Conservation (phyloP, 2,329 filamentous ascomycete genomes). For the Pestalotiopsis sp. region DNA sequence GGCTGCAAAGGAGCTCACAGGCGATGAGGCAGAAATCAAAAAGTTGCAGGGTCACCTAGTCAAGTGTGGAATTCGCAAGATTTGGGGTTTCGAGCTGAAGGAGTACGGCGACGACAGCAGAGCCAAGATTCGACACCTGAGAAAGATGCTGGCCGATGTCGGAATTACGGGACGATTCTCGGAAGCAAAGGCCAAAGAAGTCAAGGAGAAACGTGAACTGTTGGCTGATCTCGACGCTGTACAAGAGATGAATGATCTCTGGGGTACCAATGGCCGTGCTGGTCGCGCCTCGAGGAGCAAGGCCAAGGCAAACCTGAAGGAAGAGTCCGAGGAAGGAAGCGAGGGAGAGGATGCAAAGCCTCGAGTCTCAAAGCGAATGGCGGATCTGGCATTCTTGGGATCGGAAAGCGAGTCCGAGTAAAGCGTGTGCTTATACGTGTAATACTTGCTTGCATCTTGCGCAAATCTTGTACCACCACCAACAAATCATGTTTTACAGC, state of each 20-base stretch:
- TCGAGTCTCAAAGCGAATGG: conserved; percentile 49
- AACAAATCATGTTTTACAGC: not conserved
- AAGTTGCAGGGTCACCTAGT: conserved; percentile 82
- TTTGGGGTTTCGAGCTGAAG: conserved; percentile 87
- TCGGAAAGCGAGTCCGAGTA: conserved; percentile 69
- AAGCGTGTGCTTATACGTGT: not conserved
- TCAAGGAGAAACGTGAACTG: conserved; percentile 86
- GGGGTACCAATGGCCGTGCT: conserved; percentile 61
- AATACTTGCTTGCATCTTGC: not conserved
- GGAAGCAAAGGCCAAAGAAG: conserved; percentile 79
- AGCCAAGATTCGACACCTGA: conserved; percentile 83
- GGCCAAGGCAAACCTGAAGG: conserved; percentile 39
- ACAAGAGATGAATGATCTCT: conserved; percentile 77
- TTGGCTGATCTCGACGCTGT: conserved; percentile 83
- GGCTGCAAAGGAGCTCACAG: conserved; percentile 43
- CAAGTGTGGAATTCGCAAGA: conserved; percentile 90
- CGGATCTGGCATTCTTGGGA: conserved; percentile 67
- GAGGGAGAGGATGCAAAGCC: conserved; percentile 35
- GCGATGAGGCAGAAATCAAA: conserved; percentile 82
- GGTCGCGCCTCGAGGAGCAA: conserved; percentile 46
- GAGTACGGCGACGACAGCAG: conserved; percentile 70
- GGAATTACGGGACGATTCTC: conserved; percentile 93
- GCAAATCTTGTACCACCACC: not conserved
- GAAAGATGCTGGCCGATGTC: conserved; percentile 74
- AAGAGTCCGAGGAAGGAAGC: conserved; percentile 34